A percentile compares a stretch with the other conserved stretches of the same genome.
phyloP scores from a whole-genome alignment of 768 basidiomycete genomes.

The Collybia sordida region DNA sequence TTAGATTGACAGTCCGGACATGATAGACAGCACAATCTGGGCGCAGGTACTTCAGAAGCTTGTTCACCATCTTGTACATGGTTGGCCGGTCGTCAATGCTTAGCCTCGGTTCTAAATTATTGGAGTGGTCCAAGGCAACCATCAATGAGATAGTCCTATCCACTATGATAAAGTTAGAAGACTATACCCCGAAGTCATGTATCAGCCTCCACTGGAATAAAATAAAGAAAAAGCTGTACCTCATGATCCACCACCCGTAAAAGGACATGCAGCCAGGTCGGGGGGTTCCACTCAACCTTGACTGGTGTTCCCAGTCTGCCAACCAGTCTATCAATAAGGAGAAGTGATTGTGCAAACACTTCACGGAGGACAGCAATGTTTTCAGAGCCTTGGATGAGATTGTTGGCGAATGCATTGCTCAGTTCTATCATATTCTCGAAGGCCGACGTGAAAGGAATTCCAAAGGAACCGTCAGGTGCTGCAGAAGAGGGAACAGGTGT shows the following conservation, averaged over 20 bases:
- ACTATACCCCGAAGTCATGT: constrained; percentile 30
- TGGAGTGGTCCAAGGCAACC: constrained; percentile 53
- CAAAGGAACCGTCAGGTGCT: constrained; percentile 23
- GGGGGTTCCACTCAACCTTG: constrained; percentile 59
- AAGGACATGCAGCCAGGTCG: constrained; percentile 58
- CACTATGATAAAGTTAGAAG: constrained; percentile 62
- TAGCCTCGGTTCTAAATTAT: constrained; percentile 50
- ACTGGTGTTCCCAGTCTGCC: constrained; percentile 38
- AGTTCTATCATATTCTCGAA: constrained; percentile 56
- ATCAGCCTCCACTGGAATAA: constrained; percentile 7
- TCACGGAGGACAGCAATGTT: constrained; percentile 40
- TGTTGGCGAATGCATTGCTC: constrained; percentile 42
- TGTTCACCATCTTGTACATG: constrained; percentile 59
- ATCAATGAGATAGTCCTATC: constrained; percentile 61
- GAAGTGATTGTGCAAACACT: constrained; percentile 50
- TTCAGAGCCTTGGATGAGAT: constrained; percentile 28
- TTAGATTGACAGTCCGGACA: constrained; percentile 72
- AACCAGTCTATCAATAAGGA: constrained; percentile 51
- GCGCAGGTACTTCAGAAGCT: constrained; percentile 75
- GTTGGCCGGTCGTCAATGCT: constrained; percentile 53
- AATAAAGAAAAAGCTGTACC: constrained; percentile 32
- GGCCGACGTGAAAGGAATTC: constrained; percentile 53
- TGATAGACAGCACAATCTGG: constrained; percentile 72
- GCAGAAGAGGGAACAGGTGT: constrained; percentile 19
- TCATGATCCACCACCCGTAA: constrained; percentile 56